Evolutionary conservation across 805 yeast genomes (phyloP), one percentile per base, ranked within the genome.

Genomic region (Cyberlindnera mycetangii): DNA sequence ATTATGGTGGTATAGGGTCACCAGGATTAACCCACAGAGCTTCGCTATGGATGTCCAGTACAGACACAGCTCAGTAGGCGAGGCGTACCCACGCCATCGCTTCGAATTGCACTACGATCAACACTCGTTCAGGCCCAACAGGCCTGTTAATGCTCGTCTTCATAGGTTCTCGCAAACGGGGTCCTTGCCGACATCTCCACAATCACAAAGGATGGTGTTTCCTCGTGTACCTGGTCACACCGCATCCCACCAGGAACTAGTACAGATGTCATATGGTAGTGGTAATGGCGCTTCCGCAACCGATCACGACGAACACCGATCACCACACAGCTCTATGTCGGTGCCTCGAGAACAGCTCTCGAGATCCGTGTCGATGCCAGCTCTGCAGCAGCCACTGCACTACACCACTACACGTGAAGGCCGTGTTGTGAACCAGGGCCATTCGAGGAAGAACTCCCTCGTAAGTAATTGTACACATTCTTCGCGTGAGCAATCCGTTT

Each of bases 81-180:
- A 30, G 27, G 20, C 44, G 17, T 28, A n/a, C 32, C 22, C 22
- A 16, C 39, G 42, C 17, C 42, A 41, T 41, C 39, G 34, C 35
- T 50, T 50, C 21, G 54, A 47, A 33, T 41, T 50, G 12, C 50
- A 41, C 41, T 50, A 40, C 20, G 54, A 50, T 30, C 43, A 38
- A 21, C 40, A 32, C 19, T 32, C 48, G 10, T 47, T 39, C 31
- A 33, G 42, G 27, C 54, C 54, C 11, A 47, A 50, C 47, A 40
- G 50, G 20, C 54, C 54, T 7, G 32, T 50, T 17, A 41, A 34
- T 15, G 54, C 54, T 14, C 32, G 51, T 11, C 40, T 50, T 4
- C 45, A 39, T 25, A 47, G 44, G 24, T 37, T 25, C 17, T 18
- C 18, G 14, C 22, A 20, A 5, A n/a, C 28, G 11, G 28, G 37